Evolutionary conservation across 2,329 filamentous ascomycete species (phyloP).

Genomic region (Aspergillus alliaceus): DNA sequence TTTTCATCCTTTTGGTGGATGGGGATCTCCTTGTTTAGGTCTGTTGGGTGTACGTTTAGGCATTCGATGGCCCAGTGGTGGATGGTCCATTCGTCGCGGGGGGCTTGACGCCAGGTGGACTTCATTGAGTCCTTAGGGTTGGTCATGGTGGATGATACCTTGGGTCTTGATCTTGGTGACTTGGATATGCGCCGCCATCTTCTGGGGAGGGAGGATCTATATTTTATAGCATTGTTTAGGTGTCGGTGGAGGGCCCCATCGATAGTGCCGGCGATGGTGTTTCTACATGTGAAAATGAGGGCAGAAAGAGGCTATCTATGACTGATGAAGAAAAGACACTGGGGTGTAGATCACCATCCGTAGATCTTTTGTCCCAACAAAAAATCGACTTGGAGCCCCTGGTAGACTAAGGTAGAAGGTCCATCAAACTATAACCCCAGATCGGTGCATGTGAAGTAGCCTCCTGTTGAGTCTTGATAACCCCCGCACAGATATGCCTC

Average conservation of each 20-base stretch:
- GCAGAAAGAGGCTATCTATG: neutral
- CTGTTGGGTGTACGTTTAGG: constrained; percentile 25
- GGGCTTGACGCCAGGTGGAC: constrained; percentile 29
- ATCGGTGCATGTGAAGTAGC: neutral
- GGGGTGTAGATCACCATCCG: neutral
- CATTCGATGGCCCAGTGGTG: constrained; percentile 26
- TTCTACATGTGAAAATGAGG: neutral
- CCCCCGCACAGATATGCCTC: neutral
- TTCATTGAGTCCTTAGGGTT: constrained; percentile 32
- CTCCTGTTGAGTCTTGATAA: neutral
- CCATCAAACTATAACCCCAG: neutral
- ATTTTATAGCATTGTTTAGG: neutral
- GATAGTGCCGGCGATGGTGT: neutral
- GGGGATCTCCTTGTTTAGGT: constrained; percentile 22
- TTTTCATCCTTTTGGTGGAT: neutral
- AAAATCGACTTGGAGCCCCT: neutral
- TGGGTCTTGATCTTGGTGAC: neutral
- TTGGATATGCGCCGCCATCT: neutral
- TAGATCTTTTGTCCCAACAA: neutral
- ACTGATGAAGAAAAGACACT: neutral
- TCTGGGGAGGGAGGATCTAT: neutral
- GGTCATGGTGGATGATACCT: constrained; percentile 7
- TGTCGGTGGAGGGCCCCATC: neutral
- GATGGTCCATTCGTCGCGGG: constrained; percentile 24
- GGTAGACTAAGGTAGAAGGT: neutral